Evolutionary conservation across 805 yeast species (phyloP), one percentile per base, ranked within the genome.

Genomic region (Candida arabinofermentans): DNA sequence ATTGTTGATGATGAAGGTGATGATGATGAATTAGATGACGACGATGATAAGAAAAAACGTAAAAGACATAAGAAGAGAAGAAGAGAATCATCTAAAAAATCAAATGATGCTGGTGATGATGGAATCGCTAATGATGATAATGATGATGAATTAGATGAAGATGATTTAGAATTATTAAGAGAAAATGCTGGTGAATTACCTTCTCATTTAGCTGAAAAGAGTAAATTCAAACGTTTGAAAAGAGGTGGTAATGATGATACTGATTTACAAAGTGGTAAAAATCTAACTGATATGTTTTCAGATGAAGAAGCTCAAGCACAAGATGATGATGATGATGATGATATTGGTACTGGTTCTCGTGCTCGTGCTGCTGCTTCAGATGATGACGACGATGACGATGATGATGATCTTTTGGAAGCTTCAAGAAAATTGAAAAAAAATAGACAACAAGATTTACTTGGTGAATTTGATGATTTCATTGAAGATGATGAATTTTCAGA

Each of bases 401-500:
- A 57, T 24, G 63, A 56, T 42, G 60, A 61, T 50, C 39, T 62
- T n/a, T 22, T 55, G 43, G 63, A 53, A 33, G 58, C 62, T 1
- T 48, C 61, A 4, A 55, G 58, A 44, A 46, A 49, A 19, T 53
- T 50, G 39, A 49, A 49, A 21, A 48, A 49, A n/a, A 54, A 55
- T 38, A 44, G 51, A 39, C 58, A 46, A 41, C 57, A 49, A 36
- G 61, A 48, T 47, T 59, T 42, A 64, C 64, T 79, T 50, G 96
- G 89, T 58, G 98, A 93, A 63, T 80, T 91, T 54, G 99, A 89
- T 61, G 99, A 90, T 59, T 93, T 93, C 66, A 93, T 93, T 53
- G 99, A 91, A 65, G 97, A 91, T 47, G 99, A 93, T 64, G 97
- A 90, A 61, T 84, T 85, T 57, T 86, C 95, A 8, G 97, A 88